Evolutionary conservation across 1,139 yeast genomes (phyloP).

Genomic region (Saccharomyces hybrid): DNA sequence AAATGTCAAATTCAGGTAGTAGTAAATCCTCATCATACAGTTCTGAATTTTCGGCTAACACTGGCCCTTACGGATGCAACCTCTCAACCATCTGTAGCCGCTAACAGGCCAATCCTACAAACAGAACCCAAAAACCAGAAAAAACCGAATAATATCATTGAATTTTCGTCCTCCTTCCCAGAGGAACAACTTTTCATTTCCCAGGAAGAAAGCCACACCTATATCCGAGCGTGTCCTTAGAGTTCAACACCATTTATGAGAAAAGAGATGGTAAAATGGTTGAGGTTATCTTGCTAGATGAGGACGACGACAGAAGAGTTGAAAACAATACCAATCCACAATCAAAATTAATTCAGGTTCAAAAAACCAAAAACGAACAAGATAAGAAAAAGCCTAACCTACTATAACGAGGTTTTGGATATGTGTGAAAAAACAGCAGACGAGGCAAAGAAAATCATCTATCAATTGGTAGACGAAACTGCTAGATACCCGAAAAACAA

Average conservation of each 20-base stretch:
- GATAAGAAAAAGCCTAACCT: slow-evolving; percentile 7
- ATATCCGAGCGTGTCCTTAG: not conserved
- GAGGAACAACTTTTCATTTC: not conserved
- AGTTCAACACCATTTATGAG: slow-evolving; percentile 12
- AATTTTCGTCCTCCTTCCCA: not conserved
- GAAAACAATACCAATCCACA: not conserved
- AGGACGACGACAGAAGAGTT: slow-evolving; percentile 8
- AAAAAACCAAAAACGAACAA: not conserved
- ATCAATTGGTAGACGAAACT: slow-evolving; percentile 10
- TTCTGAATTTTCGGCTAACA: slow-evolving; percentile 23
- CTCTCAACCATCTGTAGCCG: slow-evolving; percentile 10
- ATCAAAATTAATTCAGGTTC: slow-evolving; percentile 3
- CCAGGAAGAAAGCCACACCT: not conserved
- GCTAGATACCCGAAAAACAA: not conserved
- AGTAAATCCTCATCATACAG: slow-evolving; percentile 17
- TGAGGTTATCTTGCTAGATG: slow-evolving; percentile 25
- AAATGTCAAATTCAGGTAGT: slow-evolving; percentile 22
- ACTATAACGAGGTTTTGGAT: slow-evolving; percentile 16
- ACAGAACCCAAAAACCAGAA: not conserved
- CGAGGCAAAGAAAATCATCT: slow-evolving; percentile 22
- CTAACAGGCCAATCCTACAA: not conserved
- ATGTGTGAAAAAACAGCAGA: slow-evolving; percentile 29
- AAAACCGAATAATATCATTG: not conserved
- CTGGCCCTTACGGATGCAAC: slow-evolving; percentile 19
- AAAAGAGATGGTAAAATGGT: slow-evolving; percentile 18